Evolutionary conservation across 495 filamentous ascomycete species (phyloP).

Genomic region (Aspergillus bridgeri): DNA sequence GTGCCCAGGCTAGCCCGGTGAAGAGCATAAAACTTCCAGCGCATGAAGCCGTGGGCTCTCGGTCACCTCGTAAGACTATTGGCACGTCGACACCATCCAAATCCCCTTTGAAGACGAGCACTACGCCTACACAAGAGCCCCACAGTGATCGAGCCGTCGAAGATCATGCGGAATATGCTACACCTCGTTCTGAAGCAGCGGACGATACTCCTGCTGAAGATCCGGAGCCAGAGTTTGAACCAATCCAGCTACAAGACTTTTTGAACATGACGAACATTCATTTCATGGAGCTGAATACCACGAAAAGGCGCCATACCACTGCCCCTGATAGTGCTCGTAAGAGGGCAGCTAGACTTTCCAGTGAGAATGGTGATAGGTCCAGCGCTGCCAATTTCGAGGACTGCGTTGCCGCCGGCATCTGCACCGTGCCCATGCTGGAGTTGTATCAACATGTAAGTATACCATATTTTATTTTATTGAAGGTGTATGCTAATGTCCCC

Average conservation of each 20-base stretch:
- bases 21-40: slow-evolving; percentile 68
- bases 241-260: slow-evolving; percentile 87
- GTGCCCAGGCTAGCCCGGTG: slow-evolving; percentile 70
- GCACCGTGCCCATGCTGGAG: slow-evolving; percentile 88
- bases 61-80: slow-evolving; percentile 43
- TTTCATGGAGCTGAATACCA: slow-evolving; percentile 93
- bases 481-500: slow-evolving; percentile 27
- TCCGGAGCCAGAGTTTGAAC: slow-evolving; percentile 48
- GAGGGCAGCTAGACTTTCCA: slow-evolving; percentile 33
- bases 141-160: slow-evolving; percentile 12
- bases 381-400: slow-evolving; percentile 57
- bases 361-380: slow-evolving; percentile 42
- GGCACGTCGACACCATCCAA: slow-evolving; percentile 29
- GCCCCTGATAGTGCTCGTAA: slow-evolving; percentile 52
- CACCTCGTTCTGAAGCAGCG: slow-evolving; percentile 19
- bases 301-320: slow-evolving; percentile 83
- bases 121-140: slow-evolving; percentile 33
- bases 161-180: slow-evolving; percentile 26
- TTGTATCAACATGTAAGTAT: slow-evolving; percentile 83
- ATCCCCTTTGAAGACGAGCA: slow-evolving; percentile 33
- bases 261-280: slow-evolving; percentile 92
- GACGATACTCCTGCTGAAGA: slow-evolving; percentile 21
- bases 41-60: slow-evolving; percentile 59
- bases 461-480: not conserved
- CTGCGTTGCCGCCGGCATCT: slow-evolving; percentile 83